phyloP scores from a whole-genome alignment of 495 filamentous ascomycete genomes.

The Penicillium malachiteum region DNA sequence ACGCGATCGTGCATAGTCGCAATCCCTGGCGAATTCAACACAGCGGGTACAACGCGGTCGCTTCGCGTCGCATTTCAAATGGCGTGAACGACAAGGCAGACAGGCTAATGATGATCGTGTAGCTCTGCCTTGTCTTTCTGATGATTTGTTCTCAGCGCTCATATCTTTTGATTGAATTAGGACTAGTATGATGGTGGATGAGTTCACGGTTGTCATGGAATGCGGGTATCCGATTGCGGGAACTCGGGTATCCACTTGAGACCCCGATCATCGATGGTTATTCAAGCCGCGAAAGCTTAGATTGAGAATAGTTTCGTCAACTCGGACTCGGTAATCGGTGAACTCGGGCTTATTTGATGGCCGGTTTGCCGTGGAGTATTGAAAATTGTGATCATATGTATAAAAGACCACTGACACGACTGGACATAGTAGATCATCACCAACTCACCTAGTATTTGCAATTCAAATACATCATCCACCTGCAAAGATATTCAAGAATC shows the following conservation, averaged over 20 bases:
- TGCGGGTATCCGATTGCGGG: conserved; percentile 3
- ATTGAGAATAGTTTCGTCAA: too few relatives aligned
- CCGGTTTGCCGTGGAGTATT: too few relatives aligned
- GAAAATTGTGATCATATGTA: too few relatives aligned
- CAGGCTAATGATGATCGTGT: conserved; percentile 23
- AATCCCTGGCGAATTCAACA: conserved; percentile 15
- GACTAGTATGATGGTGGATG: not conserved
- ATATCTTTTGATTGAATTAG: not conserved
- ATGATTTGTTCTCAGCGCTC: not conserved
- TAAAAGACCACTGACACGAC: not conserved
- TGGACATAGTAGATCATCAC: too few relatives aligned
- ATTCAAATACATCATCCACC: too few relatives aligned
- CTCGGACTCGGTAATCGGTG: too few relatives aligned
- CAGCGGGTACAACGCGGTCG: conserved; percentile 20
- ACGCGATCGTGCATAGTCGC: conserved; percentile 20
- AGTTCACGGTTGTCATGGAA: not conserved
- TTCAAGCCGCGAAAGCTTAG: too few relatives aligned
- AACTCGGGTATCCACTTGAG: conserved; percentile 1
- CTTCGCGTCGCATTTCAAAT: conserved; percentile 23
- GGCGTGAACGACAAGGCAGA: conserved; percentile 23
- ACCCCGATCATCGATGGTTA: not conserved
- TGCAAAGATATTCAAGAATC: too few relatives aligned
- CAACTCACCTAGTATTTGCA: too few relatives aligned
- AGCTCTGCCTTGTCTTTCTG: conserved; percentile 4
- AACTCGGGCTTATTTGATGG: too few relatives aligned